Conservation (phyloP, 2,329 filamentous ascomycete species). For the Penicillium capsulatum region DNA sequence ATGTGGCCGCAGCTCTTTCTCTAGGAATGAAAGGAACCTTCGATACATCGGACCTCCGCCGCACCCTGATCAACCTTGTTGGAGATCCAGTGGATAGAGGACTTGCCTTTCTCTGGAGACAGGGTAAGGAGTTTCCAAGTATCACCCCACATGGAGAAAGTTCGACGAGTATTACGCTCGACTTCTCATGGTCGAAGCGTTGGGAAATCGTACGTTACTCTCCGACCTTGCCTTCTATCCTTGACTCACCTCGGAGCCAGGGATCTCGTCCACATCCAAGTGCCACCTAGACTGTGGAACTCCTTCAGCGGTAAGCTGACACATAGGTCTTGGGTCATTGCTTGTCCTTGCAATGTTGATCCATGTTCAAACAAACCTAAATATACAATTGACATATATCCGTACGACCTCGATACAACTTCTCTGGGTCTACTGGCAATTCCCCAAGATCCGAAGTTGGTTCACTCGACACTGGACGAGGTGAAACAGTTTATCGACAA, state of each 20-base stretch:
- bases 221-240: too few relatives aligned
- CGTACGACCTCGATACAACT: constrained; percentile 37
- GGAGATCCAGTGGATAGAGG: constrained; percentile 8
- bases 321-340: too few relatives aligned
- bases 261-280: too few relatives aligned
- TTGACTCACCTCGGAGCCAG: too few relatives aligned
- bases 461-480: constrained; percentile 17
- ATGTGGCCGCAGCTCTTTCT: constrained; percentile 23
- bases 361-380: constrained; percentile 17
- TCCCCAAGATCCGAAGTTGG: constrained; percentile 9
- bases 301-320: too few relatives aligned
- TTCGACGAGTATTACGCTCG: constrained; percentile 30
- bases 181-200: constrained; percentile 26
- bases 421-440: constrained; percentile 28
- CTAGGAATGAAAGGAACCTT: constrained; percentile 28
- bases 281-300: too few relatives aligned
- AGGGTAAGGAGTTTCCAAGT: constrained; percentile 11
- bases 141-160: constrained; percentile 18
- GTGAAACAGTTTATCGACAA: constrained; percentile 18
- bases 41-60: not conserved
- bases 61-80: constrained; percentile 1
- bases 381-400: constrained; percentile 17
- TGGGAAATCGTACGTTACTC: constrained; percentile 17
- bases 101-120: constrained; percentile 1
- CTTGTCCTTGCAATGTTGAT: not conserved